These are phyloP conservation scores for Tilletiaria anomala DNA, from an alignment of 1,284 basidiomycete species.

Conservation along the genomic window DNA sequence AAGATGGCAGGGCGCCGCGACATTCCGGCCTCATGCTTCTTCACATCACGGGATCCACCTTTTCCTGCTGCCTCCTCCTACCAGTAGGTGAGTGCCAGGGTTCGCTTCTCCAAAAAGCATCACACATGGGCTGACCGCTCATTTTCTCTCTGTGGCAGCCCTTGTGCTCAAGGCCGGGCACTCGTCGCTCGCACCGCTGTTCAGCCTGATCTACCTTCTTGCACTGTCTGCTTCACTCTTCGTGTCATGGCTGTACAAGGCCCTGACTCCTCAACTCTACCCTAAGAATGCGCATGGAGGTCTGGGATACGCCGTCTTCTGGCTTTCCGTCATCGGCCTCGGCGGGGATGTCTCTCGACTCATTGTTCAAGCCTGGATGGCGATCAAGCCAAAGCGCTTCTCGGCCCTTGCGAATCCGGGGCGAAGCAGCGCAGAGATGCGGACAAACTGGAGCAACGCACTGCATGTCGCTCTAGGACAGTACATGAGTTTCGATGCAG, in stretches of 20 bases:
- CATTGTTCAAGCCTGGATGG: not conserved
- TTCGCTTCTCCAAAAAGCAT: not conserved
- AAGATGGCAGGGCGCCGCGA: conserved; percentile 11
- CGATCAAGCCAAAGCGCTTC: not conserved
- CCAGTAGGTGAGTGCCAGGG: conserved; percentile 9
- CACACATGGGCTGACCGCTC: not conserved
- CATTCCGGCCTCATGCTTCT: conserved; percentile 12
- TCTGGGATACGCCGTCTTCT: conserved; percentile 19
- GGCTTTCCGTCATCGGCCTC: conserved; percentile 21
- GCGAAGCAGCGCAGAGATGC: not conserved
- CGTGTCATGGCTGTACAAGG: conserved; percentile 26
- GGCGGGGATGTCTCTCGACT: conserved; percentile 16
- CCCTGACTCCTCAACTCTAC: conserved; percentile 24
- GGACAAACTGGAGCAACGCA: not conserved
- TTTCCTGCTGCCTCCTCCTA: conserved; percentile 28
- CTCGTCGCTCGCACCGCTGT: conserved; percentile 20
- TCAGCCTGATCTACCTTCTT: conserved; percentile 18
- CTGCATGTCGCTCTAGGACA: not conserved
- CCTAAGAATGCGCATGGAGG: conserved; percentile 22
- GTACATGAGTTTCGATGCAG: not conserved
- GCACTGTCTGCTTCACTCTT: conserved; percentile 16
- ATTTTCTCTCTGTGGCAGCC: conserved; percentile 2
- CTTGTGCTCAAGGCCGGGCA: conserved; percentile 22
- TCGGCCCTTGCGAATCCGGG: not conserved
- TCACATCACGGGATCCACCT: conserved; percentile 14